Percentiles rank a stretch among this genome's conserved stretches.
Evolutionary conservation across 163 green algal genomes (phyloP).

Genomic region (Prototheca stagnorum): DNA sequence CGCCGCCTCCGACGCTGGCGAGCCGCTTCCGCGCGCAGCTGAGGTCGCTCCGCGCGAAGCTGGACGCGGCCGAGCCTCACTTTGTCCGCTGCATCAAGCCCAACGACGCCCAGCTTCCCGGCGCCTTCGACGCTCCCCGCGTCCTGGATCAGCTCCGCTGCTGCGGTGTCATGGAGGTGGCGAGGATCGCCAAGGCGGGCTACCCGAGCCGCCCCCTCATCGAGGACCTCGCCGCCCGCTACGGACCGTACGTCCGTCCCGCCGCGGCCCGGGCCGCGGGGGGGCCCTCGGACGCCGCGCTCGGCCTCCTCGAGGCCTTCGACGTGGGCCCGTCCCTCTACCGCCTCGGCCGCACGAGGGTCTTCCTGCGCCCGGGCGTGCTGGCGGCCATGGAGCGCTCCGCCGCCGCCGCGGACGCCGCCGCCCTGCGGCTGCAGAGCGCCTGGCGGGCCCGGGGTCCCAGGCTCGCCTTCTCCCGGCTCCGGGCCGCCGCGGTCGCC

Average conservation of each 20-base stretch:
- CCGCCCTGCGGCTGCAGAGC: conserved; percentile 64
- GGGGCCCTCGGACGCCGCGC: conserved; percentile 33
- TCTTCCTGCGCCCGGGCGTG: conserved; percentile 84
- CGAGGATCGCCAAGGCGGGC: conserved; percentile 90
- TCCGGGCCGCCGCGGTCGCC: conserved; percentile 17
- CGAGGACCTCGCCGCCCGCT: conserved; percentile 92
- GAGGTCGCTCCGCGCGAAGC: conserved; percentile 66
- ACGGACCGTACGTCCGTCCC: conserved; percentile 66
- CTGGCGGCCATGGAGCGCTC: conserved; percentile 89
- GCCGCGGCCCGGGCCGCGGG: conserved; percentile 34
- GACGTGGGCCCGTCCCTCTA: no score
- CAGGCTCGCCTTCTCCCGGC: conserved; percentile 20
- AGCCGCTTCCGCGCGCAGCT: conserved; percentile 86
- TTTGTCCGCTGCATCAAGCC: conserved; percentile 99
- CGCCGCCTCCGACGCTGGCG: no score
- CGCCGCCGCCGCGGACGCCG: conserved; percentile 45
- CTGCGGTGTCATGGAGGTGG: conserved; percentile 89
- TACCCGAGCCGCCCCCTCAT: conserved; percentile 81
- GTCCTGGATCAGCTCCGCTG: conserved; percentile 77
- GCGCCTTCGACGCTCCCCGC: conserved; percentile 70
- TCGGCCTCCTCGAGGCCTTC: conserved; percentile 16
- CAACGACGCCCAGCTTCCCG: conserved; percentile 58
- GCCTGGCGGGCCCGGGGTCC: conserved; percentile 40
- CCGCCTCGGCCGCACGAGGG: conserved; percentile 74
- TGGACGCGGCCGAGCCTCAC: conserved; percentile 87